Evolutionary conservation across 805 yeast genomes (phyloP), one percentile per base, ranked within the genome.

Genomic region (Cyberlindnera mrakii): DNA sequence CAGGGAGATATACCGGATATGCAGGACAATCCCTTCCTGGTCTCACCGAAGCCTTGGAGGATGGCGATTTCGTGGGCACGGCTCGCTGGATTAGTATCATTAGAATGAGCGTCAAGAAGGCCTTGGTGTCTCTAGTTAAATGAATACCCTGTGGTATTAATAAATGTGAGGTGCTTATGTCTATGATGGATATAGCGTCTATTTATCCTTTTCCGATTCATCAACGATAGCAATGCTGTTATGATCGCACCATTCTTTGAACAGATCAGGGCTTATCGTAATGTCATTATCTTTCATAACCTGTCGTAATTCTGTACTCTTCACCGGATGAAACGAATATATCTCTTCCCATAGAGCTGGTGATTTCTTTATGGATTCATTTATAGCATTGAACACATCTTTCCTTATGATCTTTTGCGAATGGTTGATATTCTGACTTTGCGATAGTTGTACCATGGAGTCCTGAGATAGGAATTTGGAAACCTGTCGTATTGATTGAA

Each of bases 1-100:
- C 75, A 47, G 80, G 81, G 3, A 65, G 80, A 52, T 71, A 72
- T 51, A 75, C 80, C 1, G 82, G 81, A 9, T 77, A 76, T 48
- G 71, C 70, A 34, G 80, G 80, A 1, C 78, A 72, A 51, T 66
- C 70, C 19, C 57, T 75, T 20, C 82, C 81, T 7, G 79, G 76
- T 1, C 57, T 77, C 35, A 63, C 64, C 25, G 82, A 77, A 57
- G 74, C 78, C 0, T 53, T 77, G 17, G 81, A 77, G 49, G 80
- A 75, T 50, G 39, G 49, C 0, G 67, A 71, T 43, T 58, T 63
- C n/a, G 52, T 55, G 2, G 62, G 60, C 36, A 47, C 53, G 34
- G 53, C 48, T 27, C 53, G 57, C 39, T 58, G 62, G 62, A 54
- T 53, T 23, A 48, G 48, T 3, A 52, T 57, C 30, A 46, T 58